Conservation (phyloP, 306 rosid genomes). For the Citrullus amarus region DNA sequence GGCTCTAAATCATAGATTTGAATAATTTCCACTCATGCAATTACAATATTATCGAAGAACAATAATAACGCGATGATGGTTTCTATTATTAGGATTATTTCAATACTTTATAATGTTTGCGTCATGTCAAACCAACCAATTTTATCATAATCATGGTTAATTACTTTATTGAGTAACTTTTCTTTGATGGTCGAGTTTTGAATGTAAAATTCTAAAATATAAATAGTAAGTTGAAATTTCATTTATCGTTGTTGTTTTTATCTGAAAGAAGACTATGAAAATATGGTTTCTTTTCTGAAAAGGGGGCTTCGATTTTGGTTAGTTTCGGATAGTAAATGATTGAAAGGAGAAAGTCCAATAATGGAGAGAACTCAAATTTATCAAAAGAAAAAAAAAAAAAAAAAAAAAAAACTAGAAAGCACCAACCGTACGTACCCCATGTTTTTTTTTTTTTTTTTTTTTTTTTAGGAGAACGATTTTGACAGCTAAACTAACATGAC, state of each 20-base stretch:
- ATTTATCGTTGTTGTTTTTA: background rate
- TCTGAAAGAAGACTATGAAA: background rate
- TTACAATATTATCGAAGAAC: background rate
- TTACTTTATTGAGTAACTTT: background rate
- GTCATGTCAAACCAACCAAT: background rate
- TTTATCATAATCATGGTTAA: background rate
- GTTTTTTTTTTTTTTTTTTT: background rate
- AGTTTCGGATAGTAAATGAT: background rate
- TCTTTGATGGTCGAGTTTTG: background rate
- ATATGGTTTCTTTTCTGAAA: background rate
- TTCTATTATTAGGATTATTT: background rate
- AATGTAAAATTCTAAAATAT: background rate
- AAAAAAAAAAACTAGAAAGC: background rate
- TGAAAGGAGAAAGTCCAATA: background rate
- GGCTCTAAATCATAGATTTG: background rate
- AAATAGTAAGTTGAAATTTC: background rate
- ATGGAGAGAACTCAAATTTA: background rate
- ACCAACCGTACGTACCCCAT: background rate
- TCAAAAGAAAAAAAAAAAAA: background rate
- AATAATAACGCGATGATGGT: background rate
- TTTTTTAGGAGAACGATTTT: background rate
- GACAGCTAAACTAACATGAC: constrained; percentile 7
- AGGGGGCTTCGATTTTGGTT: background rate
- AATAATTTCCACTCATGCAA: background rate
- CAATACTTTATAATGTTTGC: background rate